Evolutionary conservation across 2,329 filamentous ascomycete genomes (phyloP).

Genomic region (Niveomyces coronatus): DNA sequence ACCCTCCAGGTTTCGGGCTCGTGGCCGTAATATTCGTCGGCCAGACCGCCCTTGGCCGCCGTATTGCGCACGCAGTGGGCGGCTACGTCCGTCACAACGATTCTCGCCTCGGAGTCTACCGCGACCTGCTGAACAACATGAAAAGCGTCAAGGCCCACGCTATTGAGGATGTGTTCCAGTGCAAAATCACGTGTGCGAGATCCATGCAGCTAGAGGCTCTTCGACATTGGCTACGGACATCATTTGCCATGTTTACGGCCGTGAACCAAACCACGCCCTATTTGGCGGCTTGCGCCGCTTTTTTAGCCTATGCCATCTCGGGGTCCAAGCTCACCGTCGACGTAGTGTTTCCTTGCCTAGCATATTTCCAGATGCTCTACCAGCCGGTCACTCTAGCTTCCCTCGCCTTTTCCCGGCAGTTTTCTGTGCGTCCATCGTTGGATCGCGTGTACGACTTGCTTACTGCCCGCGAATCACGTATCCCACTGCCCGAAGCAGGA

Average conservation of each 20-base stretch:
- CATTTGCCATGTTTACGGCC: conserved; percentile 8
- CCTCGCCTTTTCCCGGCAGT: conserved; percentile 1
- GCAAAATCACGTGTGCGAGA: not conserved
- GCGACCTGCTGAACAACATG: conserved; percentile 7
- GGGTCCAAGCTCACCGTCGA: not conserved
- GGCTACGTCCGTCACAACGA: conserved; percentile 5
- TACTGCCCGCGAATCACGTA: conserved; percentile 1
- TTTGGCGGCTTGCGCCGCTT: conserved; percentile 3
- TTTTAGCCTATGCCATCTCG: conserved; percentile 2
- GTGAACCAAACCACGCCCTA: conserved; percentile 7
- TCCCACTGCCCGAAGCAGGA: too few species aligned
- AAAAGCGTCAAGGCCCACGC: conserved; percentile 6
- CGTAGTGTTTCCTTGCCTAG: conserved; percentile 3
- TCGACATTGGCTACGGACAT: conserved; percentile 2
- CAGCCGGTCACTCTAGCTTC: conserved; percentile 5
- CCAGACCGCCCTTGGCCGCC: conserved; percentile 2
- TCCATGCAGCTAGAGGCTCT: conserved; percentile 1
- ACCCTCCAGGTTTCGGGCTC: conserved; percentile 6
- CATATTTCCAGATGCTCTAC: conserved; percentile 5
- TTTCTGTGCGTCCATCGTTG: not conserved
- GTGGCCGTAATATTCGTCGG: not conserved
- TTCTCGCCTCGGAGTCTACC: not conserved
- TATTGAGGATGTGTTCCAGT: conserved; percentile 6
- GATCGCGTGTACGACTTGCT: conserved; percentile 1
- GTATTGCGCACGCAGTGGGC: conserved; percentile 1